Percentiles rank a stretch among this genome's conserved stretches.
phyloP scores from a whole-genome alignment of 1,284 basidiomycete genomes.

The Ceratobasidium sp. region DNA sequence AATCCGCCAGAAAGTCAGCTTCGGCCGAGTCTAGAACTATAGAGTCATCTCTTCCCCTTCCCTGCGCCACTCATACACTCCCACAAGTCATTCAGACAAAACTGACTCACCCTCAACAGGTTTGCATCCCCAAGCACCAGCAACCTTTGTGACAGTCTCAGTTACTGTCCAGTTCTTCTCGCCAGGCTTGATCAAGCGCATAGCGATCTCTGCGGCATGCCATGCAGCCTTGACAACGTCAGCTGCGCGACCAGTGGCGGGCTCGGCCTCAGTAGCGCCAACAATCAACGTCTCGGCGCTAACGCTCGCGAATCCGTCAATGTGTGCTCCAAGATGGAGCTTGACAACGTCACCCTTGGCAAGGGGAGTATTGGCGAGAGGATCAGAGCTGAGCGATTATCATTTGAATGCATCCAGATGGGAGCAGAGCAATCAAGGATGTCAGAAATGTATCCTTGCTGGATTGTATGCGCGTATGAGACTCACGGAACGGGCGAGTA shows the following conservation, averaged over 20 bases:
- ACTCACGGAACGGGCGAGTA: constrained; percentile 80
- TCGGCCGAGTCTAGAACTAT: background rate
- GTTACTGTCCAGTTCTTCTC: constrained; percentile 96
- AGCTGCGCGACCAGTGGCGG: constrained; percentile 85
- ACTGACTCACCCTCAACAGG: constrained; percentile 81
- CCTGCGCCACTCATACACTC: background rate
- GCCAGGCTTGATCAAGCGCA: constrained; percentile 87
- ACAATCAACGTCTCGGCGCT: constrained; percentile 92
- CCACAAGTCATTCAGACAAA: constrained; percentile 46
- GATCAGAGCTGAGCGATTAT: constrained; percentile 67
- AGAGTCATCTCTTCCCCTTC: background rate
- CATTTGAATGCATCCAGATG: background rate
- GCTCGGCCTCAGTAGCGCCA: constrained; percentile 74
- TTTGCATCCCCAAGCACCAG: constrained; percentile 81
- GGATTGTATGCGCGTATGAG: constrained; percentile 11
- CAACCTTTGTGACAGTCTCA: constrained; percentile 81
- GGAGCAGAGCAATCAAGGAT: background rate
- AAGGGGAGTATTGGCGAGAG: constrained; percentile 71
- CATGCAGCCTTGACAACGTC: constrained; percentile 95
- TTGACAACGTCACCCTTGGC: constrained; percentile 95
- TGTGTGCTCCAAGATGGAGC: constrained; percentile 94
- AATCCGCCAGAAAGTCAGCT: background rate
- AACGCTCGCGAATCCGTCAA: constrained; percentile 92
- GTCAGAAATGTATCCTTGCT: constrained; percentile 41
- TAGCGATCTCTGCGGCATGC: constrained; percentile 89